Conservation (phyloP, 2,329 filamentous ascomycete genomes). For the Fusarium guadeloupense region DNA sequence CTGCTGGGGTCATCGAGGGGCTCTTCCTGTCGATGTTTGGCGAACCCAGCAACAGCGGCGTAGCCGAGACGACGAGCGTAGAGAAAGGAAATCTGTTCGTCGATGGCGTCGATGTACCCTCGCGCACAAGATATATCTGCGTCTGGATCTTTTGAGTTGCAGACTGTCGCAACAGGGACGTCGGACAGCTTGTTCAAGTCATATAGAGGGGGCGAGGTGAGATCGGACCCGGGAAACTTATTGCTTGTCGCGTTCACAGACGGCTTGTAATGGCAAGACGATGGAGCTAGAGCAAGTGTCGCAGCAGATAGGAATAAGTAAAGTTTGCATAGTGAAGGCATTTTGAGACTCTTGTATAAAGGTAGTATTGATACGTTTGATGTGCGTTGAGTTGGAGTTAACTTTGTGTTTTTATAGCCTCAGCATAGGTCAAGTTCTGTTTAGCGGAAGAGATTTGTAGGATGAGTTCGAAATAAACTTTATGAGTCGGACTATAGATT, state of each 20-base stretch:
- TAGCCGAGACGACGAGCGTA: slow-evolving; percentile 29
- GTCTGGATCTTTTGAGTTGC: background rate
- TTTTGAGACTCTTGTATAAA: background rate
- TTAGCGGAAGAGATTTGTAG: no score
- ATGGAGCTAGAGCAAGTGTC: background rate
- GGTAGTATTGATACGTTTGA: background rate
- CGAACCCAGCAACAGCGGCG: slow-evolving; percentile 21
- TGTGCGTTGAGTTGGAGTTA: no score
- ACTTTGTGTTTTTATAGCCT: no score
- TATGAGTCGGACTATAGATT: no score
- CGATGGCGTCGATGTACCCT: slow-evolving; percentile 28
- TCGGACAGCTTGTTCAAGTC: background rate
- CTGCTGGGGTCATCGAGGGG: slow-evolving; percentile 20
- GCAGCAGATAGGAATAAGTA: background rate
- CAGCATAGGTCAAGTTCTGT: no score
- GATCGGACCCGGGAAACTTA: background rate
- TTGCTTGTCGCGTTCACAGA: background rate
- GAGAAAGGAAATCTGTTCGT: slow-evolving; percentile 28
- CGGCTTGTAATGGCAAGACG: background rate
- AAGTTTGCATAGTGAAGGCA: background rate
- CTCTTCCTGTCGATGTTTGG: slow-evolving; percentile 8
- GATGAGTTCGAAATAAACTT: no score
- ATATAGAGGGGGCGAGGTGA: background rate
- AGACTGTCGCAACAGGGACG: slow-evolving; percentile 8
- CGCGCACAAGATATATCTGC: slow-evolving; percentile 14